Conservation (phyloP, 2,329 filamentous ascomycete genomes). For the Fusarium sp. region DNA sequence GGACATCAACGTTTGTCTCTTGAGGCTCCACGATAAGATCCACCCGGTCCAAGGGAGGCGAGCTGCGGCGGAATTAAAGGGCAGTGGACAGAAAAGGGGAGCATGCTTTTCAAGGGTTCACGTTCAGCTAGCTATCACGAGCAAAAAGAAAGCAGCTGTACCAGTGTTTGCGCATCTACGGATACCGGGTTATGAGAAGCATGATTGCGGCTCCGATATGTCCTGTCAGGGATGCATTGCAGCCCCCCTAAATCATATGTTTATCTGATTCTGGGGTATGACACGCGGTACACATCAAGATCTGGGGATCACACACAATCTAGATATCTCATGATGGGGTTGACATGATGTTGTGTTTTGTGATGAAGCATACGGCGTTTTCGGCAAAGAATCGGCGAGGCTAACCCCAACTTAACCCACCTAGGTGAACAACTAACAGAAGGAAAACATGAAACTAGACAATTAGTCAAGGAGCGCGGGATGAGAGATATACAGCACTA, state of each 20-base stretch:
- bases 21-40: slow-evolving; percentile 46
- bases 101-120: slow-evolving; percentile 14
- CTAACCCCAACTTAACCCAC: neutral
- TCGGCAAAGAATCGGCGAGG: neutral
- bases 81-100: slow-evolving; percentile 26
- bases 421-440: slow-evolving; percentile 12
- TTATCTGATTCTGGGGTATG: slow-evolving; percentile 29
- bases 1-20: slow-evolving; percentile 14
- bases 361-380: slow-evolving; percentile 1
- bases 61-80: slow-evolving; percentile 9
- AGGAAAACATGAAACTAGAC: slow-evolving; percentile 7
- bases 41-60: slow-evolving; percentile 49
- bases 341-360: neutral
- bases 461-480: slow-evolving; percentile 19
- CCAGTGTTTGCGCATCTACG: slow-evolving; percentile 11
- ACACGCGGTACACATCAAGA: slow-evolving; percentile 30
- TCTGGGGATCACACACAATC: slow-evolving; percentile 18
- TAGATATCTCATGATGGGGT: slow-evolving; percentile 19
- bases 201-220: slow-evolving; percentile 41
- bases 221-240: slow-evolving; percentile 18
- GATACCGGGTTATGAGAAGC: slow-evolving; percentile 14
- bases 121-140: slow-evolving; percentile 11
- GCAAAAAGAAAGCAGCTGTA: neutral
- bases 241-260: slow-evolving; percentile 3
- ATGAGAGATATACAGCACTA: slow-evolving; percentile 30